These are phyloP conservation scores for Epichloe coenophiala DNA, from an alignment of 2,329 filamentous ascomycete species.

Conservation along the genomic window DNA sequence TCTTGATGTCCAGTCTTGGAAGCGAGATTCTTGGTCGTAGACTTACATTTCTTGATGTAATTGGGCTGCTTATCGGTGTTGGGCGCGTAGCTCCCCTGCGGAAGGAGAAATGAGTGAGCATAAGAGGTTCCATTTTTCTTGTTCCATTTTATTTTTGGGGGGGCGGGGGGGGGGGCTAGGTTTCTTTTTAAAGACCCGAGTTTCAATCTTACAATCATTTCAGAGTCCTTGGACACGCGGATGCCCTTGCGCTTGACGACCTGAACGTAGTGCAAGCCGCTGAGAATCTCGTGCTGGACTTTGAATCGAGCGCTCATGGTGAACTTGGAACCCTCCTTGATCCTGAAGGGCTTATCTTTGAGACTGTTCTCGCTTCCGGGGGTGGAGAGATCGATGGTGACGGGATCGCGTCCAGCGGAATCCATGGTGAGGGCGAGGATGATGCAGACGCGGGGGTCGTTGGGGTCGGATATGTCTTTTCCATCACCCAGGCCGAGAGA, in stretches of 20 bases:
- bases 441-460: slow-evolving; percentile 80
- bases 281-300: slow-evolving; percentile 93
- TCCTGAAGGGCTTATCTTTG: slow-evolving; percentile 87
- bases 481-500: slow-evolving; percentile 78
- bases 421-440: slow-evolving; percentile 86
- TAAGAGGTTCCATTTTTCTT: no score
- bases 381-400: slow-evolving; percentile 73
- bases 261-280: slow-evolving; percentile 91
- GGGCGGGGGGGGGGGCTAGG: neutral
- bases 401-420: slow-evolving; percentile 66
- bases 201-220: slow-evolving; percentile 68
- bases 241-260: slow-evolving; percentile 82
- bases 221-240: slow-evolving; percentile 79
- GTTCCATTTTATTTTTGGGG: no score
- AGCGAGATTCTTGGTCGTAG: neutral
- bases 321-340: slow-evolving; percentile 91
- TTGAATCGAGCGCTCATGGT: slow-evolving; percentile 90
- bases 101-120: neutral
- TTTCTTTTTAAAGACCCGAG: neutral
- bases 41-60: slow-evolving; percentile 85
- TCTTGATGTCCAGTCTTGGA: neutral
- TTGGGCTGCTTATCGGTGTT: slow-evolving; percentile 76
- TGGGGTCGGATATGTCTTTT: slow-evolving; percentile 58
- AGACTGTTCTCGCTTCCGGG: slow-evolving; percentile 61
- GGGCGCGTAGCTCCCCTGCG: slow-evolving; percentile 72